These are phyloP conservation scores for Effrenium voratum DNA, from an alignment of 73 alveolate species.

Conservation along the genomic window DNA sequence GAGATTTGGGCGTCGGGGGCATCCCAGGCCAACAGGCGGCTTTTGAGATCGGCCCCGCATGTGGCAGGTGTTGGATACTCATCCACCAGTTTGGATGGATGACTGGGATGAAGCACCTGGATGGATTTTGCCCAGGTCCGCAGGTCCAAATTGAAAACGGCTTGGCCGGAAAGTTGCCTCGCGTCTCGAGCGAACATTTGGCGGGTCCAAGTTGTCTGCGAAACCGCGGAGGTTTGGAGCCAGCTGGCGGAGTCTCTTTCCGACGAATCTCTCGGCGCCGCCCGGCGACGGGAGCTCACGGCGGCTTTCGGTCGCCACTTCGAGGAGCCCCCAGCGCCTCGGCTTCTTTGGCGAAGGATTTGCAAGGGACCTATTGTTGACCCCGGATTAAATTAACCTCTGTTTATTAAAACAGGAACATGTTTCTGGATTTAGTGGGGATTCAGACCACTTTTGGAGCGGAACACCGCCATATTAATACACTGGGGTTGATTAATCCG, in stretches of 20 bases:
- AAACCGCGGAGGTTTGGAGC: slow-evolving; percentile 13
- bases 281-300: slow-evolving; percentile 43
- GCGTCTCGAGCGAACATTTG: neutral
- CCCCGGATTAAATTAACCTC: neutral
- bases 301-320: neutral
- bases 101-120: neutral
- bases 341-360: neutral
- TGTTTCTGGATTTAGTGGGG: neutral
- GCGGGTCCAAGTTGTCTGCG: neutral
- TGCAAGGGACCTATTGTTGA: too few species aligned
- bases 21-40: too few species aligned
- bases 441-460: neutral
- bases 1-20: too few species aligned
- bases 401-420: neutral
- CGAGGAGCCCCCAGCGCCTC: slow-evolving; percentile 21
- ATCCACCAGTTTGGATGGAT: neutral
- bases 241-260: slow-evolving; percentile 35
- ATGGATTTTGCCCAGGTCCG: neutral
- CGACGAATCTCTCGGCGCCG: slow-evolving; percentile 21
- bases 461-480: neutral
- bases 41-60: too few species aligned
- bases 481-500: neutral
- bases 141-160: neutral
- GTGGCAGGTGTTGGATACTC: neutral
- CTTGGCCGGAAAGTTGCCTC: neutral